Evolutionary conservation across 805 yeast genomes (phyloP).

Genomic region (Ogataea polymorpha): DNA sequence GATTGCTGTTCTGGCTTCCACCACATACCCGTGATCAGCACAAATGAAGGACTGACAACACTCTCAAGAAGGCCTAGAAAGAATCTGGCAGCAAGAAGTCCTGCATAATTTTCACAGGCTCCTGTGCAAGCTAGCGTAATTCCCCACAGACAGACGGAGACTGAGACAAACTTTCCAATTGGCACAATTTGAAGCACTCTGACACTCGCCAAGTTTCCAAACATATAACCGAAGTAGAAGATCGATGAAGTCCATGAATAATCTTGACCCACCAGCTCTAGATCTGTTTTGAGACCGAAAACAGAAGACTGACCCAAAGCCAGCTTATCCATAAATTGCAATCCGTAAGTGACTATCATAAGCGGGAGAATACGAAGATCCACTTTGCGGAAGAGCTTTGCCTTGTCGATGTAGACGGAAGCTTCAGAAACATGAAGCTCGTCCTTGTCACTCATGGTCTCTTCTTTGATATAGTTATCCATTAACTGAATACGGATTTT

Average conservation of each 20-base stretch:
- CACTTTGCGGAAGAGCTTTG: slow-evolving; percentile 37
- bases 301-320: slow-evolving; percentile 52
- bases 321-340: slow-evolving; percentile 54
- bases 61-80: slow-evolving; percentile 52
- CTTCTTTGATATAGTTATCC: neutral
- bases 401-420: slow-evolving; percentile 12
- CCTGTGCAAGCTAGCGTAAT: slow-evolving; percentile 53
- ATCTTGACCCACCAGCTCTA: slow-evolving; percentile 44
- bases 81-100: slow-evolving; percentile 46
- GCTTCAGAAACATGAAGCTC: slow-evolving; percentile 17
- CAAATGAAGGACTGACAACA: slow-evolving; percentile 54
- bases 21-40: slow-evolving; percentile 56
- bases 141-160: slow-evolving; percentile 62
- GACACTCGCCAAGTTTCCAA: slow-evolving; percentile 50
- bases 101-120: slow-evolving; percentile 37
- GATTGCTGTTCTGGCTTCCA: slow-evolving; percentile 48
- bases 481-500: neutral
- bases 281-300: slow-evolving; percentile 50
- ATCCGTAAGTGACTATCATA: slow-evolving; percentile 46
- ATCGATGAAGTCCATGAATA: slow-evolving; percentile 36
- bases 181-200: slow-evolving; percentile 53
- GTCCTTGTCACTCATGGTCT: slow-evolving; percentile 7
- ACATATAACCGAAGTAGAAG: slow-evolving; percentile 55
- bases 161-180: slow-evolving; percentile 48
- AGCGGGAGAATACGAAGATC: slow-evolving; percentile 49